phyloP scores from a whole-genome alignment of 2,329 filamentous ascomycete species.

The Fusarium protoensiforme region DNA sequence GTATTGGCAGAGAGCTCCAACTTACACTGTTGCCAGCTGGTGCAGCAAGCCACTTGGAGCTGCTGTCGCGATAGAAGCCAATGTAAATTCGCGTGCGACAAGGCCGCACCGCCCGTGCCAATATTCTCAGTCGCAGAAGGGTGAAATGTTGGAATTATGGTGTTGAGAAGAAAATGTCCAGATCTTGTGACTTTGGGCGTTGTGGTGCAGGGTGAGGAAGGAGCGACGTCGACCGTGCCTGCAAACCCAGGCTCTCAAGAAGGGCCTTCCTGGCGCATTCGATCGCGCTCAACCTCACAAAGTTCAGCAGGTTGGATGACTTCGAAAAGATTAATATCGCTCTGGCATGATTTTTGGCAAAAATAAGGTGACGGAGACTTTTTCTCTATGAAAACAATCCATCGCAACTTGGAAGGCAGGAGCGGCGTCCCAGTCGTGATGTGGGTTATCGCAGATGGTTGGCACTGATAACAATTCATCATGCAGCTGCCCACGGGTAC shows the following conservation, averaged over 20 bases:
- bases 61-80: not conserved
- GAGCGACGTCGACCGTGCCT: not conserved
- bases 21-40: constrained; percentile 2
- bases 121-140: not conserved
- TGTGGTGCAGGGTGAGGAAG: not conserved
- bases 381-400: not conserved
- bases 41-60: not conserved
- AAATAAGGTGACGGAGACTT: not conserved
- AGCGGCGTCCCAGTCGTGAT: not conserved
- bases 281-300: not conserved
- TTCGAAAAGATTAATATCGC: not conserved
- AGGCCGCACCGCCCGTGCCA: not conserved
- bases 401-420: not conserved
- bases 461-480: not conserved
- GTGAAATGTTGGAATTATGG: not conserved
- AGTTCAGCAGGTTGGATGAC: not conserved
- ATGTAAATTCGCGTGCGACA: not conserved
- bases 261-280: not conserved
- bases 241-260: not conserved
- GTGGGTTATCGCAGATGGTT: not conserved
- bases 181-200: not conserved
- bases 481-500: not conserved
- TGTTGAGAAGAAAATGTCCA: not conserved
- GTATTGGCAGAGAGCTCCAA: not conserved
- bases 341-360: not conserved